Conservation (phyloP, 116 monocot species). For the Phalaenopsis hybrid region DNA sequence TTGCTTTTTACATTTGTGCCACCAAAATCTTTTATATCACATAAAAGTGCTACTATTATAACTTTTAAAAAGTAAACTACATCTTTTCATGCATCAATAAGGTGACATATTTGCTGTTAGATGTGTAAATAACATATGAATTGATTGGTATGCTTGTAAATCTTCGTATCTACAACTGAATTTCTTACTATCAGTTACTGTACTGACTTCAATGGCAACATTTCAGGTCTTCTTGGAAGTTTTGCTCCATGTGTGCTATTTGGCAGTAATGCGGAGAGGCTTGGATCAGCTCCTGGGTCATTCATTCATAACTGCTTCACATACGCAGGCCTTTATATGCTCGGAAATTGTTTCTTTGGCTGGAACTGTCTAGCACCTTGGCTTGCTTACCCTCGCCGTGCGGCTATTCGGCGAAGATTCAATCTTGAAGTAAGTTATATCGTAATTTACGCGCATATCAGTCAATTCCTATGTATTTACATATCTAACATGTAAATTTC, state of each 20-base stretch:
- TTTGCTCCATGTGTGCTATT: conserved; percentile 63
- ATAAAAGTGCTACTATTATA: no score
- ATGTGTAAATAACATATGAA: no score
- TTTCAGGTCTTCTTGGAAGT: conserved; percentile 67
- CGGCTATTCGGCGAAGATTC: conserved; percentile 59
- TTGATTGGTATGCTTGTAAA: no score
- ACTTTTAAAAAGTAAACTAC: no score
- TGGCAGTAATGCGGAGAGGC: conserved; percentile 67
- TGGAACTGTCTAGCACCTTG: conserved; percentile 77
- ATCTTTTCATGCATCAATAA: no score
- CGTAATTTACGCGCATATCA: no score
- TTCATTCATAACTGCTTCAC: conserved; percentile 62
- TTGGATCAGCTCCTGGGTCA: conserved; percentile 35
- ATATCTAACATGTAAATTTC: no score
- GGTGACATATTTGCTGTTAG: no score
- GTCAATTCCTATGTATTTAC: no score
- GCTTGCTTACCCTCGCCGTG: conserved; percentile 50
- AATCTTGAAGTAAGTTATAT: conserved; percentile 58
- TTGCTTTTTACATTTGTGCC: no score
- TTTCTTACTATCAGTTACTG: not conserved
- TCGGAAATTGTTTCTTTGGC: conserved; percentile 56
- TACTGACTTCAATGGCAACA: conserved; percentile 3
- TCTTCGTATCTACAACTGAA: not conserved
- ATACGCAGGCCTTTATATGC: conserved; percentile 63
- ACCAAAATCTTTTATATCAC: no score